Conservation (phyloP, 106 monocot genomes). For the Triglochin maritima region DNA sequence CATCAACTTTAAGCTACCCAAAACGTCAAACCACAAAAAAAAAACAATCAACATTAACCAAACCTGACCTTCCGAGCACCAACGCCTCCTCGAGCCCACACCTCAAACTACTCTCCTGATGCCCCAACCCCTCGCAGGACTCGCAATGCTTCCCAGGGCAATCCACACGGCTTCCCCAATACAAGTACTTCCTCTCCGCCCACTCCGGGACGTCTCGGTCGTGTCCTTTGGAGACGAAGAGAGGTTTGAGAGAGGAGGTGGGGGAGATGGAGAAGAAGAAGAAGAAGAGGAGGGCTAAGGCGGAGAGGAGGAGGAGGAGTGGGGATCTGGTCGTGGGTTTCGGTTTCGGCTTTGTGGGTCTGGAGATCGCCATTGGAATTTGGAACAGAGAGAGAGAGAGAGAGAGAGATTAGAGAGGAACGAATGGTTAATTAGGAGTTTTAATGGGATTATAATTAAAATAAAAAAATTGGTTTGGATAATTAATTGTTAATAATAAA, state of each 20-base stretch:
- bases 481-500: too few species aligned
- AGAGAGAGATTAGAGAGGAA: too few species aligned
- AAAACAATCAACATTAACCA: too few species aligned
- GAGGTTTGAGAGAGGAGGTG: too few species aligned
- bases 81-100: conserved; percentile 95
- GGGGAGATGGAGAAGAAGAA: not conserved
- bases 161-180: conserved; percentile 77
- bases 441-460: too few species aligned
- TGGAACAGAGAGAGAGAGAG: too few species aligned
- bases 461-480: too few species aligned
- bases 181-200: conserved; percentile 53
- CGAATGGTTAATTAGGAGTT: too few species aligned
- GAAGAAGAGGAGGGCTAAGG: conserved; percentile 18
- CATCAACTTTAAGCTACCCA: not conserved
- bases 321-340: conserved; percentile 17
- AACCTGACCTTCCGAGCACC: conserved; percentile 50
- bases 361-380: too few species aligned
- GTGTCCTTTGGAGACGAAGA: too few species aligned
- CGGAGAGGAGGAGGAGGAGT: conserved; percentile 11
- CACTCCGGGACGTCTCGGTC: too few species aligned
- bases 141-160: conserved; percentile 96
- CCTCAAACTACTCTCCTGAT: conserved; percentile 90
- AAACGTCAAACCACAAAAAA: not conserved
- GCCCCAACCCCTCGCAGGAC: conserved; percentile 88
- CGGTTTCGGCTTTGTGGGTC: too few species aligned